Percentiles rank a stretch among this genome's conserved stretches.
Conservation (phyloP, 2,329 filamentous ascomycete genomes). For the Clonostachys sp. region DNA sequence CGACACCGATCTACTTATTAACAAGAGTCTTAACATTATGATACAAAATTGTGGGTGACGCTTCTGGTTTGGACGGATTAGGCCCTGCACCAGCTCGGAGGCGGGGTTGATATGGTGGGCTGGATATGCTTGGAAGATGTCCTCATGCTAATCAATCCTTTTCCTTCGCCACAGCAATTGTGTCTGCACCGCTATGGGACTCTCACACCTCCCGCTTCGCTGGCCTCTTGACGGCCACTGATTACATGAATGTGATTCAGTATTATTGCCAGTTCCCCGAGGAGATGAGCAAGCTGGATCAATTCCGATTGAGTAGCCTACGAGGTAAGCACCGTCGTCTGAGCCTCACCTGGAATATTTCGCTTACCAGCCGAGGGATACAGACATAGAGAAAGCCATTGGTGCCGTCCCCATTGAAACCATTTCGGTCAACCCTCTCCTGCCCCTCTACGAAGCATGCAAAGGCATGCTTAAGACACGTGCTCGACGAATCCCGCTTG, state of each 20-base stretch:
- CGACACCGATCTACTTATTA: constrained; percentile 91
- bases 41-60: constrained; percentile 75
- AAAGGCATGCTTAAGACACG: constrained; percentile 90
- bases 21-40: constrained; percentile 93
- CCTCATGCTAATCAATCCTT: constrained; percentile 8
- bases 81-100: too few relatives aligned
- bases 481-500: constrained; percentile 86
- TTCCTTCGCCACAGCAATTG: constrained; percentile 63
- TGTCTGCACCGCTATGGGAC: constrained; percentile 96
- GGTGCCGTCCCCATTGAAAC: constrained; percentile 89
- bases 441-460: constrained; percentile 91
- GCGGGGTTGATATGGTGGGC: too few relatives aligned
- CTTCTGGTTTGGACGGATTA: too few relatives aligned
- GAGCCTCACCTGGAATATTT: neutral
- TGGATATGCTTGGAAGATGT: neutral
- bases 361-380: constrained; percentile 1
- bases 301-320: constrained; percentile 88
- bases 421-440: constrained; percentile 87
- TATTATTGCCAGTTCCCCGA: constrained; percentile 98
- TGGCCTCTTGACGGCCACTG: constrained; percentile 88
- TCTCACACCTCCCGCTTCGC: constrained; percentile 90
- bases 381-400: constrained; percentile 93
- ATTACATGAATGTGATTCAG: constrained; percentile 98
- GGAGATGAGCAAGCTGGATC: constrained; percentile 82
- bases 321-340: constrained; percentile 56